Base-by-base conservation (phyloP, 2,329 filamentous ascomycete species). In the Trichophyton benhamiae region DNA sequence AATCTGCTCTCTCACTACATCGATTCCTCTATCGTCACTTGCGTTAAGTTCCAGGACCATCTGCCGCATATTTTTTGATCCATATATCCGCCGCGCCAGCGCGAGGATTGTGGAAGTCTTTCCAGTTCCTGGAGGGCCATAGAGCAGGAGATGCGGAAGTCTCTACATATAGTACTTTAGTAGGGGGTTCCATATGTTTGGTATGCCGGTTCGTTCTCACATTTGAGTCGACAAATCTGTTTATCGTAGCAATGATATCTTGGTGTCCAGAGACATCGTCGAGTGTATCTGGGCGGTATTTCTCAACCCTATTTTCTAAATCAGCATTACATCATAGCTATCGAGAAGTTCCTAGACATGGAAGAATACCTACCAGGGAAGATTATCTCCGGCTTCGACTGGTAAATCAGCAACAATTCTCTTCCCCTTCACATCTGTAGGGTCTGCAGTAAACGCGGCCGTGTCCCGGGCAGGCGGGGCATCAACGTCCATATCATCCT, bases 11-110 rank as follows among this genome's bases (percentile, higher is more conserved):
- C 91, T 84, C 61, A 99, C 94, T 1, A 99, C 94, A 67, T 99
- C 94, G 73, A 99, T 99, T 70, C 94, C 94, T 75, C 94, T 83
- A 74, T 99, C 94, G 72, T 99, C 94, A 57, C 91, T 96, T 46
- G 94, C 94, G 73, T 99, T 99, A 66, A 99, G 83, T 76, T 99
- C 94, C 38, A 99, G 83, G 17, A 99, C 94, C 91, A 99, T 97
- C 75, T 99, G 94, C 17, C 92, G 87, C 86, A 96, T 87, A 74
- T 97, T 96, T 66, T 89, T 87, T 62, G 80, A 77, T 60, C 94
- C 94, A 71, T 99, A 99, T 75, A 99, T 97, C 63, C 89, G 85
- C 60, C 94, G 84, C 38, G 94, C 91, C 48, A 99, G 86, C 0
- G 94, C 94, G 46, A 99, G 84, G 65, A 97, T 89, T 1, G 94